Base-by-base conservation (phyloP, 768 basidiomycete species). In the Russula brevipes region DNA sequence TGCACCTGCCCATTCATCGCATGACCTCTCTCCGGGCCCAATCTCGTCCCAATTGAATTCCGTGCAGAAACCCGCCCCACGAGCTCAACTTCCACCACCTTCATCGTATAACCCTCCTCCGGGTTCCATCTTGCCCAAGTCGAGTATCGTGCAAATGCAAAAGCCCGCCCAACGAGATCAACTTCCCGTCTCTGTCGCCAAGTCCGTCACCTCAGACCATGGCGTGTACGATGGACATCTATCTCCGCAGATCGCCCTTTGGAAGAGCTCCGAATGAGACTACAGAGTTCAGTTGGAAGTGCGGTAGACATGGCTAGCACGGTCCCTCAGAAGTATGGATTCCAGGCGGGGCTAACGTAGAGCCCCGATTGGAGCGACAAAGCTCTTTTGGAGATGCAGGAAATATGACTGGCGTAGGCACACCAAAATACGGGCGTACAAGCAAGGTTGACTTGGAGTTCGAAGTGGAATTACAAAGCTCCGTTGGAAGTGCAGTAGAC, bases 401-500 rank as follows among this genome's bases (percentile, higher is more conserved):
- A 41, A 81, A 88, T 66, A 85, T 88, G 83, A 88, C 86, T 12
- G 87, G 87, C 12, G 66, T 89, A 38, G 87, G 87, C 36, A 74
- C 78, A 6, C 70, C 65, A 39, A 68, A 63, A 10, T 69, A 66
- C 54, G 60, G 57, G 30, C 67, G 57, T 14, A 54, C 68, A 8
- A 70, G 35, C 44, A 57, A 57, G 41, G 24, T 24, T 24, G 24
- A 24, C 24, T 24, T 24, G 24, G 24, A 24, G 1, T 24, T 24
- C 24, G 24, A 24, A 24, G 24, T 24, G 49, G 79, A 82, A 19
- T 76, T 77, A 8, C 73, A 81, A 59, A 86, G 84, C 65, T 78
- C 78, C 14, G 77, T 87, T 35, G 78, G 82, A 30, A 78, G 74
- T 51, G 76, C 73, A 50, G 78, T 73, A 39, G 81, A 88, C 66